A percentile compares a stretch with the other conserved stretches of the same genome.
Conservation (phyloP, 2,329 filamentous ascomycete species). For the Fusarium multiceps region DNA sequence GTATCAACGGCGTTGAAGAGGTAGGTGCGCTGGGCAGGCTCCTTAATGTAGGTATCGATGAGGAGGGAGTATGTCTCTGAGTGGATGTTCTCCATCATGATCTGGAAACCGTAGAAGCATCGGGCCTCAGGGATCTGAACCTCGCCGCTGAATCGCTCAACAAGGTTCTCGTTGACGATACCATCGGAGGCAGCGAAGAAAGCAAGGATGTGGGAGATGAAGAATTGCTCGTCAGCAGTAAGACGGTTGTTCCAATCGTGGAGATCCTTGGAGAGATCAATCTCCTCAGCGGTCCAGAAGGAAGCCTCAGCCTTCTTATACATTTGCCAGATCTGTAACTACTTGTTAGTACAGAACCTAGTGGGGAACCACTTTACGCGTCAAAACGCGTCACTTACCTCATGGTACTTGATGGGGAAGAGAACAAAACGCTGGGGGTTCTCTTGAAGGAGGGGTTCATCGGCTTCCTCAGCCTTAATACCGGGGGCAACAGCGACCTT, state of each 20-base stretch:
- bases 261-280: conserved; percentile 97
- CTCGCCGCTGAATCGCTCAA: conserved; percentile 96
- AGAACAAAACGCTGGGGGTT: conserved; percentile 97
- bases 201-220: conserved; percentile 97
- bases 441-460: conserved; percentile 93
- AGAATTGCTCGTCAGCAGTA: conserved; percentile 97
- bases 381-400: conserved; percentile 77
- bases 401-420: conserved; percentile 99
- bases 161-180: conserved; percentile 99
- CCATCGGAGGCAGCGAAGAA: conserved; percentile 99
- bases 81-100: conserved; percentile 99
- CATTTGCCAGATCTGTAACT: conserved; percentile 95
- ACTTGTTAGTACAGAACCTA: conserved; percentile 53
- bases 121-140: conserved; percentile 97
- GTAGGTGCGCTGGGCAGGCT: conserved; percentile 91
- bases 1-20: conserved; percentile 99
- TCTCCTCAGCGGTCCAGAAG: conserved; percentile 99
- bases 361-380: conserved; percentile 73
- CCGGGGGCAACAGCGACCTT: conserved; percentile 58
- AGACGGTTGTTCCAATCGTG: conserved; percentile 99
- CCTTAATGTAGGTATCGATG: conserved; percentile 99
- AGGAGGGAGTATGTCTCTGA: conserved; percentile 99
- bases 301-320: conserved; percentile 99
- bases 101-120: conserved; percentile 99
- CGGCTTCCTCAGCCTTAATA: conserved; percentile 76